phyloP scores from a whole-genome alignment of 1,139 yeast genomes.

The Scheffersomyces cryptocercus region DNA sequence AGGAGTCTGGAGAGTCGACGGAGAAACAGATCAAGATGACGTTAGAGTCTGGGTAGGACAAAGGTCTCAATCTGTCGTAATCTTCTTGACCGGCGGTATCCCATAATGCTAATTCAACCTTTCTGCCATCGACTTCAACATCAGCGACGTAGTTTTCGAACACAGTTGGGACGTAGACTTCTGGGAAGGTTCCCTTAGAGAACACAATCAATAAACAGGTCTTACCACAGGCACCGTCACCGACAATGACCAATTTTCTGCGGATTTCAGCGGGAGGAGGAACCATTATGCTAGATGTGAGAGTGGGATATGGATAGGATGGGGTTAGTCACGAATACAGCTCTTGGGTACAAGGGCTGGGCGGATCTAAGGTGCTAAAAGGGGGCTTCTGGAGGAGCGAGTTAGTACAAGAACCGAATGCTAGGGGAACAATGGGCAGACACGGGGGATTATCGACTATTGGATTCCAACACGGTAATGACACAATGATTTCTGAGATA shows the following conservation, averaged over 20 bases:
- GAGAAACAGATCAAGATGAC: conserved; percentile 92
- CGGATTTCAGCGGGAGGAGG: conserved; percentile 66
- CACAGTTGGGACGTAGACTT: conserved; percentile 92
- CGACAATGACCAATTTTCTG: conserved; percentile 81
- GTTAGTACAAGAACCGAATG: no score
- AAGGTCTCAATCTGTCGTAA: conserved; percentile 91
- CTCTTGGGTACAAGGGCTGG: no score
- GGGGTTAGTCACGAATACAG: no score
- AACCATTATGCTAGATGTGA: conserved; percentile 31
- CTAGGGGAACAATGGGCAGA: no score
- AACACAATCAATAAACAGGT: conserved; percentile 83
- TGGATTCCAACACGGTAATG: no score
- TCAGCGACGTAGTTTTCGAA: conserved; percentile 94
- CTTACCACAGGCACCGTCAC: conserved; percentile 89
- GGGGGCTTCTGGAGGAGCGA: no score
- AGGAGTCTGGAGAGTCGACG: conserved; percentile 87
- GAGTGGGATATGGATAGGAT: no score
- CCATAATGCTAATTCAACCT: conserved; percentile 93
- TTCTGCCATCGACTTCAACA: conserved; percentile 92
- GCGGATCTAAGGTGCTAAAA: no score
- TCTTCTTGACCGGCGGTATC: conserved; percentile 99
- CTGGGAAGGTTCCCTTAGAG: conserved; percentile 95
- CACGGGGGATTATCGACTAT: no score
- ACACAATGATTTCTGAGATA: no score
- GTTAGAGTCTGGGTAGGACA: conserved; percentile 91